Percentiles rank a stretch among this genome's conserved stretches.
These are phyloP conservation scores for Colletotrichum noveboracense DNA, from an alignment of 2,329 filamentous ascomycete species.

Conservation along the genomic window DNA sequence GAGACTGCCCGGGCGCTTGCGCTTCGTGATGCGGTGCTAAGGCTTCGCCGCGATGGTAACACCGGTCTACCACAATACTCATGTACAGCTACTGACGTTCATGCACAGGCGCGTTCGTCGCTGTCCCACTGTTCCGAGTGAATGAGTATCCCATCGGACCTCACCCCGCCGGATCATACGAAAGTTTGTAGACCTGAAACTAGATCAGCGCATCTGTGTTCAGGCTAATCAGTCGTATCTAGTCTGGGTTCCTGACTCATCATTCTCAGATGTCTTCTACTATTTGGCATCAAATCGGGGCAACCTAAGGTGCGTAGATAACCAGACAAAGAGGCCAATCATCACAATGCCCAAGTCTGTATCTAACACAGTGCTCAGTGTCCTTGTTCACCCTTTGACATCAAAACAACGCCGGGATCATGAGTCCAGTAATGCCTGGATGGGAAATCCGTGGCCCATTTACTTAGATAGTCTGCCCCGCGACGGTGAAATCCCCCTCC, in stretches of 20 bases:
- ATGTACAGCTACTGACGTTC: not conserved
- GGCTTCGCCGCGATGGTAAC: slow-evolving; percentile 35
- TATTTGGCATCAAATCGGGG: slow-evolving; percentile 36
- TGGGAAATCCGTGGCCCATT: slow-evolving; percentile 38
- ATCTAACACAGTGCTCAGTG: slow-evolving; percentile 17
- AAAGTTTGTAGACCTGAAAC: slow-evolving; percentile 28
- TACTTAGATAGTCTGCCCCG: slow-evolving; percentile 32
- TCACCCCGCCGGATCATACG: slow-evolving; percentile 38
- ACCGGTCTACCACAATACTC: accelerated
- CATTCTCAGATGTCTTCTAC: slow-evolving; percentile 39
- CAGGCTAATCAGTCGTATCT: not conserved
- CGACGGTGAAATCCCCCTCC: slow-evolving; percentile 31
- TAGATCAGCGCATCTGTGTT: too few relatives aligned
- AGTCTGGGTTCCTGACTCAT: slow-evolving; percentile 39
- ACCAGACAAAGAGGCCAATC: not conserved
- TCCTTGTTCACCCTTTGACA: slow-evolving; percentile 36
- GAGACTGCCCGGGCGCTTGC: slow-evolving; percentile 36
- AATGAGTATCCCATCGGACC: slow-evolving; percentile 37
- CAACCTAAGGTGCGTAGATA: slow-evolving; percentile 27
- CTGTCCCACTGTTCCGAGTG: slow-evolving; percentile 35
- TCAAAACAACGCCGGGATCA: slow-evolving; percentile 34
- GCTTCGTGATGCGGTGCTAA: slow-evolving; percentile 36
- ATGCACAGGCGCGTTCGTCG: slow-evolving; percentile 35
- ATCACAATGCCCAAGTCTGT: not conserved
- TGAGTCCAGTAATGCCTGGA: slow-evolving; percentile 36